These are phyloP conservation scores for Trametes polyzona DNA, from an alignment of 1,284 basidiomycete genomes.

Conservation along the genomic window DNA sequence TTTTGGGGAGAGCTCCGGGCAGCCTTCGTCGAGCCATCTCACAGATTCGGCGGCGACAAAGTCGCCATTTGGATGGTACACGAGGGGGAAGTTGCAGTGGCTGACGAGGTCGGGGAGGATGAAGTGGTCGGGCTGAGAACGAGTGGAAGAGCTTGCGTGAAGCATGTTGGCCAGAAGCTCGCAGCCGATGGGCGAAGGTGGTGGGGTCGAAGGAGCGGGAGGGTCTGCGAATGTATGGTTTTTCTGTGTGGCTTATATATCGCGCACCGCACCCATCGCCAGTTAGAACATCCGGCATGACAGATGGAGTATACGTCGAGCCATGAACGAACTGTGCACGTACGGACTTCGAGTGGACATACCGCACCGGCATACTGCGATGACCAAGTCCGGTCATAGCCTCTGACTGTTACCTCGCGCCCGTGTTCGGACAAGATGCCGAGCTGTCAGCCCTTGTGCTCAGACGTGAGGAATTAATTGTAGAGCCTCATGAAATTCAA, in stretches of 20 bases:
- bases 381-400: slow-evolving; percentile 8
- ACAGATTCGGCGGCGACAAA: slow-evolving; percentile 58
- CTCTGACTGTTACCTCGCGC: slow-evolving; percentile 2
- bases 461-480: slow-evolving; percentile 17
- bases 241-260: background rate
- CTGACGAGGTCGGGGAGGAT: slow-evolving; percentile 67
- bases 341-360: slow-evolving; percentile 10
- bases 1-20: slow-evolving; percentile 45
- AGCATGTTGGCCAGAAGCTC: background rate
- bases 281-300: background rate
- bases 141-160: background rate
- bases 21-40: slow-evolving; percentile 61
- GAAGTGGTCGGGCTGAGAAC: slow-evolving; percentile 38
- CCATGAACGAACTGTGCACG: slow-evolving; percentile 9
- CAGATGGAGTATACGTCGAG: background rate
- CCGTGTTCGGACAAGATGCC: slow-evolving; percentile 17
- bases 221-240: background rate
- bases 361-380: slow-evolving; percentile 10
- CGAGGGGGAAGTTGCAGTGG: slow-evolving; percentile 59
- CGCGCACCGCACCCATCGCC: background rate
- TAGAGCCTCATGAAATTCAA: background rate
- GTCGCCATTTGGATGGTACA: slow-evolving; percentile 57
- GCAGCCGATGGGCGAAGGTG: background rate
- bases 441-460: slow-evolving; percentile 13
- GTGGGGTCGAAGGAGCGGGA: background rate